These are phyloP conservation scores for Pseudogymnoascus sp. DNA, from an alignment of 2,329 filamentous ascomycete species.

Conservation along the genomic window DNA sequence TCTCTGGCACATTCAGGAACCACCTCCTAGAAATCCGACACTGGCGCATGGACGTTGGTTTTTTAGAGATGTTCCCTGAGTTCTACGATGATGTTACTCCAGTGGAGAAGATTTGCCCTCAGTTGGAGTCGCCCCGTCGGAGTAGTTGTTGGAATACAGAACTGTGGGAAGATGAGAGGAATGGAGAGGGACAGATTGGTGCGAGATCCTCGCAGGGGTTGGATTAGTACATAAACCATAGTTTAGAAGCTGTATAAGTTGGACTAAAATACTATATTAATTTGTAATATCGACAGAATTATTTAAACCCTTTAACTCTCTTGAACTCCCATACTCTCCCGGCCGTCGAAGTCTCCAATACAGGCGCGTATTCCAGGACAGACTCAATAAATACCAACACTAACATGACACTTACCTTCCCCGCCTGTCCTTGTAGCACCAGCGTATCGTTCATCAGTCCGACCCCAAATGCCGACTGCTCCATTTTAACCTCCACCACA, in stretches of 20 bases:
- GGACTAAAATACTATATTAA: neutral
- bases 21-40: neutral
- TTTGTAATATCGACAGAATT: neutral
- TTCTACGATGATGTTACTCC: neutral
- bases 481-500: slow-evolving; percentile 36
- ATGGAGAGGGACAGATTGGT: neutral
- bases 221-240: neutral
- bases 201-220: neutral
- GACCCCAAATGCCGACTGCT: slow-evolving; percentile 41
- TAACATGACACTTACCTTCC: slow-evolving; percentile 39
- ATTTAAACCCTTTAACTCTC: slow-evolving; percentile 21
- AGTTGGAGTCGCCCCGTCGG: neutral
- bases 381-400: slow-evolving; percentile 43
- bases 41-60: neutral
- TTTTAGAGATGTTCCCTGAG: neutral
- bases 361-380: slow-evolving; percentile 40
- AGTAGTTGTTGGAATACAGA: neutral
- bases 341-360: slow-evolving; percentile 30
- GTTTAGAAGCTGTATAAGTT: neutral
- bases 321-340: slow-evolving; percentile 32
- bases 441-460: slow-evolving; percentile 41
- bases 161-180: neutral
- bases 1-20: neutral
- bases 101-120: neutral
- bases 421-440: slow-evolving; percentile 33